These are phyloP conservation scores for Penicillium polonicum DNA, from an alignment of 2,329 filamentous ascomycete species.

Conservation along the genomic window DNA sequence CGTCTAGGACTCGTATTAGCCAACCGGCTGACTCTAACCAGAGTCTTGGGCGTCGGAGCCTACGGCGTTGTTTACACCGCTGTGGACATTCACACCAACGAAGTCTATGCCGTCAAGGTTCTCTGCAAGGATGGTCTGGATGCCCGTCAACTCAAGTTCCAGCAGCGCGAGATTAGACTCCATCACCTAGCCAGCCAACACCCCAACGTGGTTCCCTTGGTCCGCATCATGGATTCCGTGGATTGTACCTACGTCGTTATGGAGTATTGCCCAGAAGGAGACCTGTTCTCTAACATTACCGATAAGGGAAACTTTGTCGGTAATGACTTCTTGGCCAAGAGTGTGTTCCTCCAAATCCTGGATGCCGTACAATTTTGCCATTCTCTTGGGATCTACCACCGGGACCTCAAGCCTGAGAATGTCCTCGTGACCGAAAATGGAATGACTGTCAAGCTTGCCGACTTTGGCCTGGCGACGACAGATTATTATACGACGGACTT, in stretches of 20 bases:
- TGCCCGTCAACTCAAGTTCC: slow-evolving; percentile 80
- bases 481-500: slow-evolving; percentile 86
- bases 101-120: slow-evolving; percentile 92
- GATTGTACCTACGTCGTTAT: slow-evolving; percentile 96
- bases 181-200: slow-evolving; percentile 88
- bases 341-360: slow-evolving; percentile 89
- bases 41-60: slow-evolving; percentile 86
- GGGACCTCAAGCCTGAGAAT: slow-evolving; percentile 98
- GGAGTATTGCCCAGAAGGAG: slow-evolving; percentile 95
- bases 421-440: slow-evolving; percentile 88
- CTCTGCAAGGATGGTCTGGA: slow-evolving; percentile 93
- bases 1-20: slow-evolving; percentile 81
- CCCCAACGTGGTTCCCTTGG: slow-evolving; percentile 87
- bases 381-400: slow-evolving; percentile 87
- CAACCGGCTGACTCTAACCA: slow-evolving; percentile 76
- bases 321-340: slow-evolving; percentile 83
- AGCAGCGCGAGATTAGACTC: slow-evolving; percentile 86
- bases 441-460: slow-evolving; percentile 88
- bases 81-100: slow-evolving; percentile 75
- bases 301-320: slow-evolving; percentile 90
- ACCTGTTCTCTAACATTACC: slow-evolving; percentile 96
- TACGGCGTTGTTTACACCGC: slow-evolving; percentile 96
- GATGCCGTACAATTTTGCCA: slow-evolving; percentile 97
- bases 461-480: slow-evolving; percentile 92
- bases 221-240: slow-evolving; percentile 85